Conservation (phyloP, 352 stramenopile genomes). For the Globisporangium alternatum region DNA sequence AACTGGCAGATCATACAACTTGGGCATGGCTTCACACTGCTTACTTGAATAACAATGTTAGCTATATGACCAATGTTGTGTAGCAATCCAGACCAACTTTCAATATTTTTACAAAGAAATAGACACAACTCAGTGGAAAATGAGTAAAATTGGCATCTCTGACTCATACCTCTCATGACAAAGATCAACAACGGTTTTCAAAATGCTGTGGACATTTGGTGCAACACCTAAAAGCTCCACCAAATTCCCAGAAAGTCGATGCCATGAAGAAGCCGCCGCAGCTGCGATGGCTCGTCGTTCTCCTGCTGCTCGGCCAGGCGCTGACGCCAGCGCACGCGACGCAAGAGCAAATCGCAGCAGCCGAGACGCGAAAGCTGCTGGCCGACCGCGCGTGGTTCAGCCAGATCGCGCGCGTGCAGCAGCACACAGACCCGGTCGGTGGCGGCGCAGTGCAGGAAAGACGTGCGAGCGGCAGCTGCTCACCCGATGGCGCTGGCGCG, state of each 20-base stretch:
- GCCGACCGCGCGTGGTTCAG: conserved; percentile 50
- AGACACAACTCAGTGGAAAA: too few species aligned
- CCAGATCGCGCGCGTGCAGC: conserved; percentile 34
- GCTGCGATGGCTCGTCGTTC: conserved; percentile 13
- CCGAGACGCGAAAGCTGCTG: conserved; percentile 27
- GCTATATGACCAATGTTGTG: too few species aligned
- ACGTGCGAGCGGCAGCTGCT: not conserved
- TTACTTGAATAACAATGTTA: too few species aligned
- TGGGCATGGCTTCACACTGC: too few species aligned
- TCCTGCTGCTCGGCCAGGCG: conserved; percentile 11
- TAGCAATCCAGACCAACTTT: too few species aligned
- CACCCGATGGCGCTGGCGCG: conserved; percentile 12
- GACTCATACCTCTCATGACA: too few species aligned
- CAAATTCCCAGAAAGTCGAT: not conserved
- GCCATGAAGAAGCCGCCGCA: conserved; percentile 9
- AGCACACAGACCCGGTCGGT: not conserved
- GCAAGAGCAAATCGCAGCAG: conserved; percentile 12
- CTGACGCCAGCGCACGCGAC: not conserved
- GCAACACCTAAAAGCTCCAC: not conserved
- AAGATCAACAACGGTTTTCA: not conserved
- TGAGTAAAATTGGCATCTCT: not conserved
- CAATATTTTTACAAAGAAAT: too few species aligned
- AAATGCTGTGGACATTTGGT: not conserved
- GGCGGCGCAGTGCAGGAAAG: not conserved
- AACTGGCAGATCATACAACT: too few species aligned